Conservation (phyloP, 2,329 filamentous ascomycete genomes). For the Nemania sp. region DNA sequence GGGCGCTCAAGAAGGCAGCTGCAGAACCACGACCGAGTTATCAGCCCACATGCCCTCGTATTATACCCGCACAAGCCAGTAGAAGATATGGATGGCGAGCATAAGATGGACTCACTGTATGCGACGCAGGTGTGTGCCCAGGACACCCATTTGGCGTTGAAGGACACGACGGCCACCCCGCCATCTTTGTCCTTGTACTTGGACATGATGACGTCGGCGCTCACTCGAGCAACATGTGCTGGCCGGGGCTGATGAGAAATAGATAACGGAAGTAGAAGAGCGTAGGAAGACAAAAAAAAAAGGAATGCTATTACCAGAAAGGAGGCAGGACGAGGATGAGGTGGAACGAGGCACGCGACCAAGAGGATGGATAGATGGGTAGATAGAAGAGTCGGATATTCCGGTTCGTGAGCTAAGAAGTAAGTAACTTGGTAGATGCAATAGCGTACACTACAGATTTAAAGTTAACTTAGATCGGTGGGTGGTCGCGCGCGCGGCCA, state of each 20-base stretch:
- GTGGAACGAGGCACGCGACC: not conserved
- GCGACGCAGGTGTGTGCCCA: slow-evolving; percentile 84
- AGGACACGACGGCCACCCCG: slow-evolving; percentile 58
- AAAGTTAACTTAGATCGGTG: not conserved
- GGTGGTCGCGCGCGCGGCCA: slow-evolving; percentile 15
- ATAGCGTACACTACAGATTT: not conserved
- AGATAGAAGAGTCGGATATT: slow-evolving; percentile 11
- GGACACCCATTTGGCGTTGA: slow-evolving; percentile 90
- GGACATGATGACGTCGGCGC: slow-evolving; percentile 23
- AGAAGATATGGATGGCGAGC: not conserved
- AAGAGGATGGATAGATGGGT: not conserved
- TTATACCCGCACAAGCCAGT: not conserved
- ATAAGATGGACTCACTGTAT: slow-evolving; percentile 62
- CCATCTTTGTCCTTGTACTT: slow-evolving; percentile 68
- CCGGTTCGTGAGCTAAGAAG: slow-evolving; percentile 16
- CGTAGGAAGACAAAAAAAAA: not conserved
- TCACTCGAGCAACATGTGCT: slow-evolving; percentile 16
- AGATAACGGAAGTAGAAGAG: not conserved
- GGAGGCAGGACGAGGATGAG: not conserved
- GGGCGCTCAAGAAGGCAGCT: slow-evolving; percentile 85
- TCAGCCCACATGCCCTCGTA: not conserved
- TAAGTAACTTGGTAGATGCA: not conserved
- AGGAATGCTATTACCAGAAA: not conserved
- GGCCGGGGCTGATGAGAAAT: not conserved
- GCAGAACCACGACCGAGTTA: slow-evolving; percentile 16